Conservation (phyloP, 2,329 filamentous ascomycete species). For the Microcyclospora tardicrescens region DNA sequence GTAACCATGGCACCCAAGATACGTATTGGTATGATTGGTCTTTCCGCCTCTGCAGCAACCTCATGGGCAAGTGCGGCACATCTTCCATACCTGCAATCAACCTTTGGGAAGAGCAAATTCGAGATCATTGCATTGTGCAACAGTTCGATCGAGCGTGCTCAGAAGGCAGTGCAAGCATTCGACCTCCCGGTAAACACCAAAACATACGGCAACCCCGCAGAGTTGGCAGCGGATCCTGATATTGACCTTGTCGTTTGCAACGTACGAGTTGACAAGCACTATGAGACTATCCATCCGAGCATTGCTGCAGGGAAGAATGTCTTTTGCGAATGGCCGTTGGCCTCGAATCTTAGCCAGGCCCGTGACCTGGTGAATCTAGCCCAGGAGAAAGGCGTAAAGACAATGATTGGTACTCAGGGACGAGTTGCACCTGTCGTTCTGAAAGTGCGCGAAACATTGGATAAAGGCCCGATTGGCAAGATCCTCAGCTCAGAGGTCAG, state of each 20-base stretch:
- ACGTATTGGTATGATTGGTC: conserved; percentile 45
- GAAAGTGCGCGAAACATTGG: conserved; percentile 32
- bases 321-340: conserved; percentile 41
- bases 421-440: conserved; percentile 27
- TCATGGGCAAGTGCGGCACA: conserved; percentile 46
- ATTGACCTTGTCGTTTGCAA: conserved; percentile 37
- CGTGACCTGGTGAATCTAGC: conserved; percentile 32
- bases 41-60: conserved; percentile 39
- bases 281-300: conserved; percentile 28
- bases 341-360: conserved; percentile 27
- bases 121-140: conserved; percentile 40
- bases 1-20: conserved; percentile 34
- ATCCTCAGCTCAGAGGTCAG: conserved; percentile 21
- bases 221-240: conserved; percentile 33
- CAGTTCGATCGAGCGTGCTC: conserved; percentile 30
- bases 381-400: conserved; percentile 28
- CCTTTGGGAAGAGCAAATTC: conserved; percentile 28
- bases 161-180: conserved; percentile 29
- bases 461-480: conserved; percentile 31
- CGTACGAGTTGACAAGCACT: conserved; percentile 33
- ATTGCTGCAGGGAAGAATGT: conserved; percentile 35
- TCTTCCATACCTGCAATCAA: conserved; percentile 45
- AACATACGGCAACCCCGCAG: conserved; percentile 31
- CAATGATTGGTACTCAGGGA: conserved; percentile 37
- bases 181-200: conserved; percentile 27